Conservation (phyloP, 108 stramenopile genomes). For the Cyclotella choctawhatcheeana region DNA sequence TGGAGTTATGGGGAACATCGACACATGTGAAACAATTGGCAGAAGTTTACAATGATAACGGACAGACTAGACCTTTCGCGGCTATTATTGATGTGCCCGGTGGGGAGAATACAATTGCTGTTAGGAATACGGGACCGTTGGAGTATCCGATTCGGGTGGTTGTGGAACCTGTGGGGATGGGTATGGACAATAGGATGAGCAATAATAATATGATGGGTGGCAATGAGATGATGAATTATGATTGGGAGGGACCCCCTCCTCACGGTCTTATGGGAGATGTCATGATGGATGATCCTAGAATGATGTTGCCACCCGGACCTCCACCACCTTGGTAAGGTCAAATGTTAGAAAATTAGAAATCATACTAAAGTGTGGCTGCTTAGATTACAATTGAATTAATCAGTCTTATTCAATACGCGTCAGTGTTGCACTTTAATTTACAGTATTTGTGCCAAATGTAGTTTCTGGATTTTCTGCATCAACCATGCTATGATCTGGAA, state of each 20-base stretch:
- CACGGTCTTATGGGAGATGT: not conserved
- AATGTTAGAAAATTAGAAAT: not conserved
- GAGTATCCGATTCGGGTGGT: slow-evolving; percentile 41
- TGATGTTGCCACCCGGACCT: not conserved
- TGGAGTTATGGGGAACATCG: slow-evolving; percentile 43
- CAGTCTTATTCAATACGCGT: too few species aligned
- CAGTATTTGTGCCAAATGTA: not conserved
- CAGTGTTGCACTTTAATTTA: too few species aligned
- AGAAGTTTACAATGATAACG: slow-evolving; percentile 50
- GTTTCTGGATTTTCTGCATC: slow-evolving; percentile 22
- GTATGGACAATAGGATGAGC: not conserved
- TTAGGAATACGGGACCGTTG: slow-evolving; percentile 45
- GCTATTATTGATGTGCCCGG: slow-evolving; percentile 41
- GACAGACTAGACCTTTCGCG: slow-evolving; percentile 32
- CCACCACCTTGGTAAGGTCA: not conserved
- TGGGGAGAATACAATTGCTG: slow-evolving; percentile 36
- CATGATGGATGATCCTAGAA: not conserved
- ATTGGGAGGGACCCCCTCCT: not conserved
- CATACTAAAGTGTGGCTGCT: too few species aligned
- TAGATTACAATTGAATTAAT: too few species aligned
- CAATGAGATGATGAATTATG: not conserved
- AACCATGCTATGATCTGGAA: slow-evolving; percentile 37
- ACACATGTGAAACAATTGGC: slow-evolving; percentile 43
- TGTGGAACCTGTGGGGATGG: slow-evolving; percentile 35
- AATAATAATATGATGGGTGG: not conserved